Evolutionary conservation across 108 stramenopile species (phyloP).

Genomic region (Mayamaea pseudoterrestris): DNA sequence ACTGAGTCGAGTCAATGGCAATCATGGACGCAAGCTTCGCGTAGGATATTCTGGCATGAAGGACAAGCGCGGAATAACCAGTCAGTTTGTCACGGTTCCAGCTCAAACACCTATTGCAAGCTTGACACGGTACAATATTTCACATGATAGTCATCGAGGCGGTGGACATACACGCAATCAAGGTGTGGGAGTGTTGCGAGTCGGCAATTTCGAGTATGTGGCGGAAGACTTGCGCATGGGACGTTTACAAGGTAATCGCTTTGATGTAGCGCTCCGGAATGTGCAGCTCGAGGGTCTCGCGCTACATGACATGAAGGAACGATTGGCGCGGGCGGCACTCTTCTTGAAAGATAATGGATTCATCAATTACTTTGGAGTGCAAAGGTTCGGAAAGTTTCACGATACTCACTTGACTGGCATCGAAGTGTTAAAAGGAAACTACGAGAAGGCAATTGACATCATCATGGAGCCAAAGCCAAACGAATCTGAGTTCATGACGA

Average conservation of each 20-base stretch:
- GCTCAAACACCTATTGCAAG: slow-evolving; percentile 1
- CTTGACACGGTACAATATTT: slow-evolving; percentile 13
- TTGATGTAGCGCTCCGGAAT: slow-evolving; percentile 78
- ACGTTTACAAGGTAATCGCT: slow-evolving; percentile 71
- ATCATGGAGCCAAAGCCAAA: slow-evolving; percentile 74
- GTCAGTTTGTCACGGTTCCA: slow-evolving; percentile 66
- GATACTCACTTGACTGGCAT: slow-evolving; percentile 81
- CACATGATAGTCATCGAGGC: slow-evolving; percentile 13
- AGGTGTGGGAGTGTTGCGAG: slow-evolving; percentile 38
- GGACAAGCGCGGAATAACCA: slow-evolving; percentile 85
- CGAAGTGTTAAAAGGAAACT: slow-evolving; percentile 64
- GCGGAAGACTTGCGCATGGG: slow-evolving; percentile 57
- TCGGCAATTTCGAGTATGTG: slow-evolving; percentile 72
- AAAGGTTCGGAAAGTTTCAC: slow-evolving; percentile 82
- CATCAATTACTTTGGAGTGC: slow-evolving; percentile 93
- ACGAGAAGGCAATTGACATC: slow-evolving; percentile 58
- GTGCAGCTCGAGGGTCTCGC: slow-evolving; percentile 4
- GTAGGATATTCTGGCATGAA: slow-evolving; percentile 86
- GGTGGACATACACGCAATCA: slow-evolving; percentile 45
- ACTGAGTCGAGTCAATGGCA: slow-evolving; percentile 31
- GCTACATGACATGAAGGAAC: not conserved
- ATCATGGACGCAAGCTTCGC: slow-evolving; percentile 8
- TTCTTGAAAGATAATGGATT: slow-evolving; percentile 56
- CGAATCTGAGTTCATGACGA: slow-evolving; percentile 21
- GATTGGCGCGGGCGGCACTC: slow-evolving; percentile 35